Evolutionary conservation across 352 stramenopile genomes (phyloP), one percentile per base, ranked within the genome.

Genomic region (Salisapilia sapeloensis): DNA sequence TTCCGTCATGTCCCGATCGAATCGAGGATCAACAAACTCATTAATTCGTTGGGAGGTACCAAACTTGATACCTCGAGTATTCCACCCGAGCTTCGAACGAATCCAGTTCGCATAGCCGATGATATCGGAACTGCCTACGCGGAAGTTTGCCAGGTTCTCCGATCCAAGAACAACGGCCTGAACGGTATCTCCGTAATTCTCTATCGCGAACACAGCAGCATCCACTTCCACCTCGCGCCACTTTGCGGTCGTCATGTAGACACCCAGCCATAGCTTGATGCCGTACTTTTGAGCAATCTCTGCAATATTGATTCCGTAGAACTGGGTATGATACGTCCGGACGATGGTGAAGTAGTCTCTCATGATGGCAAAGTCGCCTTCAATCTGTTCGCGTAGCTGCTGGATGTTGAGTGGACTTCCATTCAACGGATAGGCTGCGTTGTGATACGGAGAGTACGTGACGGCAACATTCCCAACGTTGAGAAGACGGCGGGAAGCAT

Each of bases 241-340:
- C 4, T 32, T 19, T 15, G 47, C 44, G 10, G 4, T 17, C 10
- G 35, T 45, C 38, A 53, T 48, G 29, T 40, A 48, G 1, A 48
- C 44, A n/a, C 44, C 44, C 4, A 53, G 30, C 30, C 44, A 53
- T 12, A 48, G 30, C 22, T 41, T 34, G 20, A 45, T n/a, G n/a
- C 36, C 36, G 29, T 51, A 28, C 28, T 39, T 36, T 17, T 39
- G 40, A 5, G 49, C 49, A 32, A 38, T 34, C 21, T 27, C 23
- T 3, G 44, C 44, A 21, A 60, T 16, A 10, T 52, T 18, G 23
- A 52, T 40, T 4, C 46, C 45, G 19, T 42, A 46, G 38, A 45
- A 52, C 34, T 50, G 36, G 12, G 49, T 51, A 24, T 59, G 55
- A 36, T 46, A 59, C 21, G 49, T 59, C 20, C 45, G 44, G 14